These are phyloP conservation scores for Elymus sibiricus DNA, from an alignment of 176 grass and related monocot species.

Conservation along the genomic window DNA sequence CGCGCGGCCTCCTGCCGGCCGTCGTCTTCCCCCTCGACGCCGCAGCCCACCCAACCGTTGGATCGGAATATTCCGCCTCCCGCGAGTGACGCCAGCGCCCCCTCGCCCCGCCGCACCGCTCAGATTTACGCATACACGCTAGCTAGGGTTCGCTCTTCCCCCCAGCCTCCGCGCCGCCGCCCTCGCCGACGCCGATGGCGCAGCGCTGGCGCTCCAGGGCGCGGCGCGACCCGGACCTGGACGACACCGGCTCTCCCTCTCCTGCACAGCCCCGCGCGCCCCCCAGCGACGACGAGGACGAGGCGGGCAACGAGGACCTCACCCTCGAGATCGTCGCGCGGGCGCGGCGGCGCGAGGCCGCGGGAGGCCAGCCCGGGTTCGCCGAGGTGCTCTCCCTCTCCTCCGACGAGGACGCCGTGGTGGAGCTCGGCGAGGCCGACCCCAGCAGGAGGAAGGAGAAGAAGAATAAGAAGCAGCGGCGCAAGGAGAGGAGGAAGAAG, in stretches of 20 bases:
- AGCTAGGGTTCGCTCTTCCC: slow-evolving; percentile 12
- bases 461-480: slow-evolving; percentile 50
- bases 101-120: too few species aligned
- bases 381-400: slow-evolving; percentile 9
- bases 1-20: too few species aligned
- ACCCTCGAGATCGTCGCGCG: slow-evolving; percentile 69
- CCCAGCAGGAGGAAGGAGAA: slow-evolving; percentile 29
- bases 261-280: not conserved
- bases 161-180: not conserved
- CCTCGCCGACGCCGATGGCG: slow-evolving; percentile 36
- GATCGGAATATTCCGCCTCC: too few species aligned
- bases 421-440: slow-evolving; percentile 30
- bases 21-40: too few species aligned
- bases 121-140: too few species aligned
- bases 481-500: slow-evolving; percentile 44
- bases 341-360: slow-evolving; percentile 34
- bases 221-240: slow-evolving; percentile 34
- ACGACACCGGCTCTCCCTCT: not conserved
- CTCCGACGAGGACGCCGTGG: slow-evolving; percentile 31
- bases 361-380: not conserved
- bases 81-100: too few species aligned
- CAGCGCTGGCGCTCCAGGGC: slow-evolving; percentile 37
- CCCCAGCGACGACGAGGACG: slow-evolving; percentile 58
- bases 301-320: slow-evolving; percentile 77
- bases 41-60: too few species aligned